Conservation (phyloP, 495 filamentous ascomycete genomes). For the Hypoxylon perforatum region DNA sequence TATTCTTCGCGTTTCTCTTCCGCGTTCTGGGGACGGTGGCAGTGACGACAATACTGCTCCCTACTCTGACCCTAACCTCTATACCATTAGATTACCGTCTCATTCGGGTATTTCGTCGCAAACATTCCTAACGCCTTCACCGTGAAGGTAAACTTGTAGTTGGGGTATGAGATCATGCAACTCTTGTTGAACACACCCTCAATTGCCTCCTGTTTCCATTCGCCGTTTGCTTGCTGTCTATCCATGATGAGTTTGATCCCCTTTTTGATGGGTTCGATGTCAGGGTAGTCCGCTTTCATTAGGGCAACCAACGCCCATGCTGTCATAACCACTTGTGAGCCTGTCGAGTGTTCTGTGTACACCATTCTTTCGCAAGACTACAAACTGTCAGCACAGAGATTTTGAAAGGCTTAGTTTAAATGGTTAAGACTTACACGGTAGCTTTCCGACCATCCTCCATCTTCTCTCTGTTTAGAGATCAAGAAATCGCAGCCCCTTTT, state of each 20-base stretch:
- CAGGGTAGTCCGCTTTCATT: constrained; percentile 85
- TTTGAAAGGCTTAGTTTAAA: background rate
- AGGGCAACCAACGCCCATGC: constrained; percentile 89
- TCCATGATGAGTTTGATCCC: constrained; percentile 85
- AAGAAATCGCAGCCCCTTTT: constrained; percentile 87
- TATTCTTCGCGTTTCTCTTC: too few species aligned
- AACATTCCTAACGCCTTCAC: constrained; percentile 94
- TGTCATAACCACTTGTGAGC: constrained; percentile 91
- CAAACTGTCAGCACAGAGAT: constrained; percentile 26
- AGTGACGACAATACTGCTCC: background rate
- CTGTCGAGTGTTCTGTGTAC: constrained; percentile 62
- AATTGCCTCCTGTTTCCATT: constrained; percentile 95
- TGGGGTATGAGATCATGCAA: constrained; percentile 99
- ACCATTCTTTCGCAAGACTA: constrained; percentile 66
- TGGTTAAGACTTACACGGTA: constrained; percentile 74
- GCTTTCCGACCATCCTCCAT: constrained; percentile 97
- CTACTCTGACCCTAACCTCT: background rate
- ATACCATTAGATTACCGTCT: constrained; percentile 54
- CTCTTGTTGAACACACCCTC: constrained; percentile 99
- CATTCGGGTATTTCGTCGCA: constrained; percentile 77
- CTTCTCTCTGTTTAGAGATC: constrained; percentile 79
- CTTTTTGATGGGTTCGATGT: constrained; percentile 75
- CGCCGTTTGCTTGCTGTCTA: constrained; percentile 85
- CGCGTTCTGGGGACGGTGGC: background rate
- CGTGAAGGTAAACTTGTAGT: constrained; percentile 97